Evolutionary conservation across 352 stramenopile species (phyloP).

Genomic region (Phytopythium montanum): DNA sequence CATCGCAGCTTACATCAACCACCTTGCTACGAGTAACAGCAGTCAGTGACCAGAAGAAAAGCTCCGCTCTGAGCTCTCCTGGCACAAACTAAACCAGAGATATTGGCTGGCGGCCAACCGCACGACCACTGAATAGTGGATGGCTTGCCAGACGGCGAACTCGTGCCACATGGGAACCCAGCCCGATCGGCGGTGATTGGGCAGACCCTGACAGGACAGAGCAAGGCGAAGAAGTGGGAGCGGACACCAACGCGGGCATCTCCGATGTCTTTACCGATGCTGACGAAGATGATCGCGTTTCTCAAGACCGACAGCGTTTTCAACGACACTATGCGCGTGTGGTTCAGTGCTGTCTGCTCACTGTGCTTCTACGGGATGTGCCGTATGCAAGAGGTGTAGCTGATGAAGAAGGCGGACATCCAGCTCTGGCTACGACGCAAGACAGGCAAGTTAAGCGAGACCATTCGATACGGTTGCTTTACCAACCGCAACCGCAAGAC

Average conservation of each 20-base stretch:
- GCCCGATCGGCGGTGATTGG: no score
- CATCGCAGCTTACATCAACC: slow-evolving; percentile 19
- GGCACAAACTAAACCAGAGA: not conserved
- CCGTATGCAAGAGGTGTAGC: slow-evolving; percentile 13
- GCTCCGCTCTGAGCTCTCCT: not conserved
- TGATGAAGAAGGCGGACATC: slow-evolving; percentile 14
- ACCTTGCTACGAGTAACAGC: not conserved
- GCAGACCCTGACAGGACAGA: no score
- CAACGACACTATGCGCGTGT: no score
- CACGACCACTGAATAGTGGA: not conserved
- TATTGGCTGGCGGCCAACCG: not conserved
- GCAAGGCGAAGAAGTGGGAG: no score
- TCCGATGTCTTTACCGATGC: no score
- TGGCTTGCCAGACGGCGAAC: no score
- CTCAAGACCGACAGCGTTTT: no score
- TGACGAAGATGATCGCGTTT: no score
- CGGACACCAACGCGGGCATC: no score
- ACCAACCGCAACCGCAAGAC: slow-evolving; percentile 9
- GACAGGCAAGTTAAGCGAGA: not conserved
- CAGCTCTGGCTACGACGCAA: not conserved
- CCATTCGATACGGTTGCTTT: slow-evolving; percentile 6
- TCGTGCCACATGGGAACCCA: no score
- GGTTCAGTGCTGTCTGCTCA: no score
- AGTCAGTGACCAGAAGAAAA: not conserved
- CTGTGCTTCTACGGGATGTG: slow-evolving; percentile 20